phyloP scores from a whole-genome alignment of 352 stramenopile species.

The Pythium plurisporium region DNA sequence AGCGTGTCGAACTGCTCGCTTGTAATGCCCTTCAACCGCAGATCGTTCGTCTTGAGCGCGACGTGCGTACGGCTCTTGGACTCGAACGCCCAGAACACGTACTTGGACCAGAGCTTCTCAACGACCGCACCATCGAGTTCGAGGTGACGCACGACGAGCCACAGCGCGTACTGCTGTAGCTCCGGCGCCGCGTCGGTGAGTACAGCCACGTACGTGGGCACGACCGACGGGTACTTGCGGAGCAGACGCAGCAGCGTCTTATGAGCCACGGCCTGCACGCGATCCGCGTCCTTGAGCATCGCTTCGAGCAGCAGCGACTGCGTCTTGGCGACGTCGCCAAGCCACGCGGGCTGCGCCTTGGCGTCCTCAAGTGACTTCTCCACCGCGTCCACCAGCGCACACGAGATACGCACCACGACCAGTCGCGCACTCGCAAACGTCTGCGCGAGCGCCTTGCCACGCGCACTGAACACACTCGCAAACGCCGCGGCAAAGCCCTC shows the following conservation, averaged over 20 bases:
- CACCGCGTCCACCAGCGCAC: conserved; percentile 42
- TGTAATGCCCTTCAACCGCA: conserved; percentile 50
- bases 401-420: conserved; percentile 53
- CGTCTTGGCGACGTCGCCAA: conserved; percentile 37
- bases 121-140: conserved; percentile 27
- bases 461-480: conserved; percentile 34
- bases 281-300: conserved; percentile 40
- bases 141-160: conserved; percentile 40
- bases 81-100: conserved; percentile 76
- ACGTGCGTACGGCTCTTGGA: conserved; percentile 54
- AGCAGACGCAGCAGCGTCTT: conserved; percentile 44
- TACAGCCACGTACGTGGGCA: conserved; percentile 37
- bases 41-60: conserved; percentile 33
- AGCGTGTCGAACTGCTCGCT: conserved; percentile 57
- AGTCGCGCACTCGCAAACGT: conserved; percentile 52
- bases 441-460: conserved; percentile 34
- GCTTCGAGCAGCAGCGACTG: conserved; percentile 60
- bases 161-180: conserved; percentile 59
- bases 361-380: neutral
- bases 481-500: conserved; percentile 52
- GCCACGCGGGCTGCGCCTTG: conserved; percentile 27
- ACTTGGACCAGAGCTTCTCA: conserved; percentile 49
- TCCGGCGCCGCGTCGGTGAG: conserved; percentile 29
- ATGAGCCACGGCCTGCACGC: conserved; percentile 36
- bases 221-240: conserved; percentile 35